phyloP scores from a whole-genome alignment of 768 basidiomycete genomes.

The Gautieria morchelliformis region DNA sequence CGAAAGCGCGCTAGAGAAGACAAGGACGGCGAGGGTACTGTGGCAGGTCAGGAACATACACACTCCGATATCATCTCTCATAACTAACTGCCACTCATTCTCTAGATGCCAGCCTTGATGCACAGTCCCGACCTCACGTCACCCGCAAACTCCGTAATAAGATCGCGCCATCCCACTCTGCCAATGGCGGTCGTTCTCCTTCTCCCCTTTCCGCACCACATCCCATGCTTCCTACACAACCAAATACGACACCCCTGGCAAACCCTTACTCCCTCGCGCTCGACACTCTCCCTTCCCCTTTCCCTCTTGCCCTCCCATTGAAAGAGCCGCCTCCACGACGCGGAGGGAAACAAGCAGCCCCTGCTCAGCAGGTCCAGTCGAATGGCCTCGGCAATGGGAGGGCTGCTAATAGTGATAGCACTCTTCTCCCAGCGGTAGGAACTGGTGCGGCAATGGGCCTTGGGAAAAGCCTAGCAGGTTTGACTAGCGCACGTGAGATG shows the following conservation, averaged over 20 bases:
- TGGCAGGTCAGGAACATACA: slow-evolving; percentile 41
- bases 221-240: slow-evolving; percentile 49
- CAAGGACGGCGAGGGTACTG: slow-evolving; percentile 81
- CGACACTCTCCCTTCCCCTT: slow-evolving; percentile 80
- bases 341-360: slow-evolving; percentile 15
- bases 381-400: slow-evolving; percentile 21
- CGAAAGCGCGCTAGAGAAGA: slow-evolving; percentile 72
- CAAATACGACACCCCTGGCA: slow-evolving; percentile 38
- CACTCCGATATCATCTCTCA: background rate
- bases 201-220: slow-evolving; percentile 47
- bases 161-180: slow-evolving; percentile 19
- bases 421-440: slow-evolving; percentile 48
- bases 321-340: slow-evolving; percentile 18
- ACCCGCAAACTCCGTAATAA: slow-evolving; percentile 82
- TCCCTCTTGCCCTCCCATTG: slow-evolving; percentile 54
- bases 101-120: slow-evolving; percentile 62
- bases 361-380: slow-evolving; percentile 24
- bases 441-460: slow-evolving; percentile 41
- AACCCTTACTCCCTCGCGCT: slow-evolving; percentile 82
- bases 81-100: slow-evolving; percentile 2
- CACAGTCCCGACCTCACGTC: slow-evolving; percentile 68
- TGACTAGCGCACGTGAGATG: slow-evolving; percentile 50
- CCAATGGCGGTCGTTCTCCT: slow-evolving; percentile 48
- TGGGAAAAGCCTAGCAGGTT: slow-evolving; percentile 58
- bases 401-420: slow-evolving; percentile 43